Evolutionary conservation across 768 basidiomycete species (phyloP).

Genomic region (Lentinula aciculospora): DNA sequence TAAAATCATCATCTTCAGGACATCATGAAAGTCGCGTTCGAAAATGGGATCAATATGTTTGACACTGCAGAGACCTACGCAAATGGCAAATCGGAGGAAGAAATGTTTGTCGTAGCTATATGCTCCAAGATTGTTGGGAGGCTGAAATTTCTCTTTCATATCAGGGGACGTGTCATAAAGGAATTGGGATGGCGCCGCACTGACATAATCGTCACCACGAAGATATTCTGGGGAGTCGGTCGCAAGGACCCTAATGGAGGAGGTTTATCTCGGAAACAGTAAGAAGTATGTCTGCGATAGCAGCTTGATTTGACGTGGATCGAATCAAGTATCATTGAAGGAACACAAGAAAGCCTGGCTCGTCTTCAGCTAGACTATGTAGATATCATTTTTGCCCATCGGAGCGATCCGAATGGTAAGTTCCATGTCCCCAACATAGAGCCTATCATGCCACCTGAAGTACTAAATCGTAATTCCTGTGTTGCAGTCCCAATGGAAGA

Average conservation of each 20-base stretch:
- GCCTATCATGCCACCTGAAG: too few relatives aligned
- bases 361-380: conserved; percentile 74
- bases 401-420: conserved; percentile 50
- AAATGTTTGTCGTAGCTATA: conserved; percentile 45
- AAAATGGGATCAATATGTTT: conserved; percentile 73
- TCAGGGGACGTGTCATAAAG: conserved; percentile 65
- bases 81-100: conserved; percentile 61
- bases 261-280: conserved; percentile 59
- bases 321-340: conserved; percentile 61
- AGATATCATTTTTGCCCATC: conserved; percentile 68
- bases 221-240: conserved; percentile 67
- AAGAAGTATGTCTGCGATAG: conserved; percentile 14
- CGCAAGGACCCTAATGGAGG: conserved; percentile 50
- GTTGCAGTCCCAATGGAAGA: conserved; percentile 63
- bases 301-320: background rate
- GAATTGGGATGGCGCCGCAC: conserved; percentile 61
- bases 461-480: too few relatives aligned
- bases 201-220: conserved; percentile 76
- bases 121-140: background rate
- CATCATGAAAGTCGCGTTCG: conserved; percentile 72
- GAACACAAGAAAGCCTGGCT: conserved; percentile 57
- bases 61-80: conserved; percentile 67
- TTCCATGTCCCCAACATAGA: background rate
- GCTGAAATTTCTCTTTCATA: background rate
- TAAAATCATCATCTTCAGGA: conserved; percentile 35